Base-by-base conservation (phyloP, 2,329 filamentous ascomycete genomes). In the Hypoxylon sp. region DNA sequence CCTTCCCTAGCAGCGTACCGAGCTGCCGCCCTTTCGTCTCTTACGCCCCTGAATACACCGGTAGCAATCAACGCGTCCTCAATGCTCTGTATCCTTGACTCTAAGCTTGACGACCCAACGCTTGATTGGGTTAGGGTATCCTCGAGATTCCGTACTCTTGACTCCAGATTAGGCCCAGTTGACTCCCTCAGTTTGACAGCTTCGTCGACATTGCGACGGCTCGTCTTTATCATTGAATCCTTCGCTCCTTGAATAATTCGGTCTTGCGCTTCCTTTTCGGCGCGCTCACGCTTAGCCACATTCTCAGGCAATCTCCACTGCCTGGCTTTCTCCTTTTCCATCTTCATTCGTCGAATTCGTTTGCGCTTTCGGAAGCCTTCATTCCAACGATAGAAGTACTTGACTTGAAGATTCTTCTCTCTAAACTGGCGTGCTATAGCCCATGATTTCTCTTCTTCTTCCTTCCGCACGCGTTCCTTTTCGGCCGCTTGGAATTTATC, bases 331-430 rank as follows among this genome's bases (percentile, higher is more conserved):
- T 87, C 84, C 53, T 84, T 82, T 19, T 84, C 85, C 41, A 82
- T 80, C 30, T 80, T 80, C 6, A 86, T 83, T 21, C 87, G 81
- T n/a, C 80, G 79, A 60, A 82, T 80, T 14, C 85, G 79, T 2
- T 83, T 81, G 16, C 80, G 81, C 47, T 82, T 79, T 11, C 85
- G 80, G 7, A 83, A 84, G 39, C 77, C 81, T 12, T 83, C 74
- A 51, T 81, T 83, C 87, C 87, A 89, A 16, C 79, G 79, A 69
- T 88, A 87, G 64, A 88, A 87, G 73, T 81, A 88, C 50, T 83
- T 87, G 63, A 87, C 77, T 11, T 79, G 77, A 29, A 88, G 77
- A 58, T 80, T 87, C 71, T 85, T 83, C 2, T 69, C 71, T 37
- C 83, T 80, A 68, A 84, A 87, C n/a, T 78, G 75, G 14, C 80